Percentiles rank a stretch among this genome's conserved stretches.
phyloP scores from a whole-genome alignment of 2,329 filamentous ascomycete species.

The Aphanocladium album region DNA sequence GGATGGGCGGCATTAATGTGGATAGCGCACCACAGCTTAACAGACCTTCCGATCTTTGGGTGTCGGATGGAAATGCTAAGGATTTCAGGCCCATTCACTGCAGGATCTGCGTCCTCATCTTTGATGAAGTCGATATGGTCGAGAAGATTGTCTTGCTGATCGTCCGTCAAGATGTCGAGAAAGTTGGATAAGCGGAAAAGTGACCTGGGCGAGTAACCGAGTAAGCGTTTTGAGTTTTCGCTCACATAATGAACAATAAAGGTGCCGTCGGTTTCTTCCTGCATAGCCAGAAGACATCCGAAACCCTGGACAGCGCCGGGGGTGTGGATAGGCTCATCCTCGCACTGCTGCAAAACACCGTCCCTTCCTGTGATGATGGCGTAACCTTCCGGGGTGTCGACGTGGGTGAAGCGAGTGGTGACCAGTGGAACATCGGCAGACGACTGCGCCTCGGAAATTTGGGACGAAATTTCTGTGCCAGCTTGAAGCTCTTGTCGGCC shows the following conservation, averaged over 20 bases:
- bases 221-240: slow-evolving; percentile 70
- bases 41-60: slow-evolving; percentile 45
- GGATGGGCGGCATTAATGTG: slow-evolving; percentile 66
- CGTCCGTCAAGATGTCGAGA: slow-evolving; percentile 76
- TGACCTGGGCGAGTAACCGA: slow-evolving; percentile 72
- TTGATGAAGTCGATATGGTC: slow-evolving; percentile 86
- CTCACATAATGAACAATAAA: slow-evolving; percentile 69
- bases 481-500: slow-evolving; percentile 4
- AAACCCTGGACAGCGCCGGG: slow-evolving; percentile 80
- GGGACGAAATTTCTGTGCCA: slow-evolving; percentile 15
- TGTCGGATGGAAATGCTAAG: slow-evolving; percentile 71
- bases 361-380: slow-evolving; percentile 76
- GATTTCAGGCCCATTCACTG: slow-evolving; percentile 74
- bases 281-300: slow-evolving; percentile 68
- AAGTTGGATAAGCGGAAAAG: slow-evolving; percentile 73
- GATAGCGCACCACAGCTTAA: slow-evolving; percentile 83
- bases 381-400: slow-evolving; percentile 71
- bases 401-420: slow-evolving; percentile 73
- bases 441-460: slow-evolving; percentile 20
- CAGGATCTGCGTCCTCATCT: slow-evolving; percentile 73
- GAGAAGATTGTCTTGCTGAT: slow-evolving; percentile 76
- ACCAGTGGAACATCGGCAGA: slow-evolving; percentile 44
- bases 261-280: slow-evolving; percentile 63
- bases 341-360: slow-evolving; percentile 70
- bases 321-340: slow-evolving; percentile 87